Evolutionary conservation across 129 eudicot genomes (phyloP).

Genomic region (Helichrysum umbraculigerum): DNA sequence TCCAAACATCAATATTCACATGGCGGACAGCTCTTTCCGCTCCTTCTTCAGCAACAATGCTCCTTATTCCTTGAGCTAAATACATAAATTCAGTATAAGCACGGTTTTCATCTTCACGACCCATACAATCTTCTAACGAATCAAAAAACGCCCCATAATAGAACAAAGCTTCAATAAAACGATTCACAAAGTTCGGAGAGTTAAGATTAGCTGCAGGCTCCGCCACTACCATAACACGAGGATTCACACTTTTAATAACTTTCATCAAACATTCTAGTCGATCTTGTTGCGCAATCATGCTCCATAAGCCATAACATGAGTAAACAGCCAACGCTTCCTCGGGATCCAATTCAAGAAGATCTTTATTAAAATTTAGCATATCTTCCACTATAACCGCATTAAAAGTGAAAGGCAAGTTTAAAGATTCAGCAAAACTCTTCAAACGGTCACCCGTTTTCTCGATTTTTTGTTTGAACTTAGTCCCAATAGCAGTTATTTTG

Average conservation of each 20-base stretch:
- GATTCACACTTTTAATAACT: slow-evolving; percentile 40
- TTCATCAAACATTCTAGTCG: slow-evolving; percentile 45
- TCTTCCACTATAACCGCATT: slow-evolving; percentile 35
- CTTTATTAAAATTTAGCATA: slow-evolving; percentile 30
- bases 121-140: slow-evolving; percentile 47
- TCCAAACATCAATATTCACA: slow-evolving; percentile 56
- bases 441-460: slow-evolving; percentile 37
- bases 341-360: slow-evolving; percentile 35
- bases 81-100: slow-evolving; percentile 21
- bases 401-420: slow-evolving; percentile 34
- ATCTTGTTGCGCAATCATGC: slow-evolving; percentile 37
- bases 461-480: neutral
- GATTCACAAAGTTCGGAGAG: slow-evolving; percentile 54
- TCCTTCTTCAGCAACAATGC: slow-evolving; percentile 48
- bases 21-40: slow-evolving; percentile 50
- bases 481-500: slow-evolving; percentile 39
- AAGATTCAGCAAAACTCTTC: slow-evolving; percentile 37
- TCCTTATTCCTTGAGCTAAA: slow-evolving; percentile 31
- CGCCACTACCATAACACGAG: slow-evolving; percentile 47
- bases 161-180: slow-evolving; percentile 58
- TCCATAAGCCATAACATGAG: slow-evolving; percentile 29
- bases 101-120: slow-evolving; percentile 31
- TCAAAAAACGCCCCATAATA: slow-evolving; percentile 50
- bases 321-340: slow-evolving; percentile 38
- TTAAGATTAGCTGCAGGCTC: slow-evolving; percentile 53